phyloP scores from a whole-genome alignment of 176 grass and related monocot species.

The Oryza glaberrima region DNA sequence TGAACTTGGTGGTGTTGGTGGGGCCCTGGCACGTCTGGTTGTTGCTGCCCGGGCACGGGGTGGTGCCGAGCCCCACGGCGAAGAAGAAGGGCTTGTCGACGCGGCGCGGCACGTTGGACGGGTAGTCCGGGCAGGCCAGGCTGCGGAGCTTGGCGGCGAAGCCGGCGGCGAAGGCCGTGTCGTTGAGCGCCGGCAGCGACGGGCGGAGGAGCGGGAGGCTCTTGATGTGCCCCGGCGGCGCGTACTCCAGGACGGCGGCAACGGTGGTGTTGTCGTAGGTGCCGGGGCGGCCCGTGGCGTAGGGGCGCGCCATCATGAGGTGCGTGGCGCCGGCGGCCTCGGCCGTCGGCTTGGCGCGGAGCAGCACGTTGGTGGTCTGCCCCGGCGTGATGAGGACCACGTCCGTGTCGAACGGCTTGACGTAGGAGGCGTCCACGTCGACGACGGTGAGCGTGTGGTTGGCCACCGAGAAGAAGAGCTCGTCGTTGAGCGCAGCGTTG shows the following conservation, averaged over 20 bases:
- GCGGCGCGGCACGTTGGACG: constrained; percentile 45
- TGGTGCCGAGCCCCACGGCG: constrained; percentile 72
- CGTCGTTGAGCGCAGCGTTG: constrained; percentile 77
- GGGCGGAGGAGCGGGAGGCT: constrained; percentile 47
- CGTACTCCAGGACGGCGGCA: constrained; percentile 66
- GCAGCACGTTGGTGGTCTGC: constrained; percentile 79
- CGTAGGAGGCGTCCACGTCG: constrained; percentile 60
- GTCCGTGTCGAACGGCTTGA: constrained; percentile 65
- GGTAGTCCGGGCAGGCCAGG: constrained; percentile 51
- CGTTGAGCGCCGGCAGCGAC: constrained; percentile 56
- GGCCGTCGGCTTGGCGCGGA: constrained; percentile 38
- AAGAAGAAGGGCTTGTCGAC: constrained; percentile 80
- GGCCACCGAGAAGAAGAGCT: constrained; percentile 67
- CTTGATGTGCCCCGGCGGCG: constrained; percentile 41
- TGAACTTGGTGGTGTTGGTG: constrained; percentile 66
- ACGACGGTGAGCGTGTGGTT: constrained; percentile 72
- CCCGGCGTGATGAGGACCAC: constrained; percentile 68
- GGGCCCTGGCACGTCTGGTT: constrained; percentile 76
- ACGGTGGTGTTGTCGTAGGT: constrained; percentile 82
- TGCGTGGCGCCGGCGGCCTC: constrained; percentile 23
- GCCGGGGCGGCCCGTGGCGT: constrained; percentile 46
- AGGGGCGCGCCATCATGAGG: constrained; percentile 70
- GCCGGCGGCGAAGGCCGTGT: constrained; percentile 57
- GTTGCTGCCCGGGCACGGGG: constrained; percentile 46
- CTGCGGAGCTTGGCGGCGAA: constrained; percentile 58